A percentile compares a stretch with the other conserved stretches of the same genome.
Evolutionary conservation across 2,329 filamentous ascomycete genomes (phyloP).

Genomic region (Aspergillus udagawae): DNA sequence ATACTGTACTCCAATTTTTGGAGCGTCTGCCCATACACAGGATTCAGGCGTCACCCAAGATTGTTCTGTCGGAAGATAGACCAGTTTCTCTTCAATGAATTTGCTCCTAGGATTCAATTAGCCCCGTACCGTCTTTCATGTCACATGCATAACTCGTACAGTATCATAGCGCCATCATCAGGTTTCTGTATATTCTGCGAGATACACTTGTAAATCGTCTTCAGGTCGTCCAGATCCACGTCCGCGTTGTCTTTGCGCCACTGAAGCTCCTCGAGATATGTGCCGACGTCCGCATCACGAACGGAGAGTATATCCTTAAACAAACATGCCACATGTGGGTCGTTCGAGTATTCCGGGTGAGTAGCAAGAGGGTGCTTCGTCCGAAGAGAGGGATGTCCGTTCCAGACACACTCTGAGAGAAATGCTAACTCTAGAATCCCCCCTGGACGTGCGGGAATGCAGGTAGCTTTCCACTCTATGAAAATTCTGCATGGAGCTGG

Average conservation of each 20-base stretch:
- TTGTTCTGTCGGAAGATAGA: background rate
- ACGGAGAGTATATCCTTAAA: slow-evolving; percentile 1
- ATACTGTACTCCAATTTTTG: background rate
- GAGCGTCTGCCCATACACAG: slow-evolving; percentile 1
- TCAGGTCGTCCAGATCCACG: too few relatives aligned
- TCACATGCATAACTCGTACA: too few relatives aligned
- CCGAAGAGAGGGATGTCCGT: background rate
- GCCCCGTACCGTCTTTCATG: too few relatives aligned
- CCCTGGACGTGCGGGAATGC: too few relatives aligned
- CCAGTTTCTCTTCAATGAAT: background rate
- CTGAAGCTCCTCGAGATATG: background rate
- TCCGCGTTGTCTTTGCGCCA: background rate
- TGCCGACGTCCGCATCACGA: background rate
- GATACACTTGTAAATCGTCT: too few relatives aligned
- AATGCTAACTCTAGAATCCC: too few relatives aligned
- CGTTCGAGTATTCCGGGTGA: background rate
- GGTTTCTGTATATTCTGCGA: too few relatives aligned
- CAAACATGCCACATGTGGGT: background rate
- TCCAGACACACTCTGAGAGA: background rate
- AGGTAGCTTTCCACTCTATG: too few relatives aligned
- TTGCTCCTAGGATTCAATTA: too few relatives aligned
- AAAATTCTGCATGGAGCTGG: too few relatives aligned
- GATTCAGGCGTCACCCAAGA: background rate
- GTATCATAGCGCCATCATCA: too few relatives aligned
- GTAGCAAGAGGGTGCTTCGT: background rate